phyloP scores from a whole-genome alignment of 768 basidiomycete genomes.

The Suillus paluster region DNA sequence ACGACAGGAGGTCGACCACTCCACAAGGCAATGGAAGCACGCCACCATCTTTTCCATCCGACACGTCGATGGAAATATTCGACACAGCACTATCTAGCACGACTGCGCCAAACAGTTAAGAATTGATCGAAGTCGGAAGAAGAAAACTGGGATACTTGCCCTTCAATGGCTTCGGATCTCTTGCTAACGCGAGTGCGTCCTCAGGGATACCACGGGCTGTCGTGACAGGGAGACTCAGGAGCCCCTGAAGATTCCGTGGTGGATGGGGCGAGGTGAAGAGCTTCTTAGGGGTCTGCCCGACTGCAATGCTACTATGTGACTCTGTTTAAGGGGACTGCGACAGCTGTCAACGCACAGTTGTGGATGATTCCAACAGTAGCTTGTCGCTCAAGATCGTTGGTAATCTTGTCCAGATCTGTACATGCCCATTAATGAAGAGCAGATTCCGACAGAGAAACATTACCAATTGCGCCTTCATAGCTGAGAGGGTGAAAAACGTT shows the following conservation, averaged over 20 bases:
- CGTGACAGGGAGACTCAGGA: slow-evolving; percentile 73
- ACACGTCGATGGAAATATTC: slow-evolving; percentile 54
- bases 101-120: slow-evolving; percentile 27
- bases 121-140: too few species aligned
- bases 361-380: slow-evolving; percentile 96
- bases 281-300: slow-evolving; percentile 91
- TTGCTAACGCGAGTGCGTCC: slow-evolving; percentile 71
- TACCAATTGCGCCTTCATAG: slow-evolving; percentile 89
- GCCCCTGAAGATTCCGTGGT: slow-evolving; percentile 68
- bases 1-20: slow-evolving; percentile 57
- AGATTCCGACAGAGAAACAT: slow-evolving; percentile 12
- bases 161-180: slow-evolving; percentile 58
- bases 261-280: slow-evolving; percentile 83
- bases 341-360: slow-evolving; percentile 64
- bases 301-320: slow-evolving; percentile 38
- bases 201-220: slow-evolving; percentile 81
- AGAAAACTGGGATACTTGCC: slow-evolving; percentile 40
- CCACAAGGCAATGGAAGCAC: slow-evolving; percentile 68
- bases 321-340: slow-evolving; percentile 4
- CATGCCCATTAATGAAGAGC: not conserved
- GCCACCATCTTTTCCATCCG: slow-evolving; percentile 47
- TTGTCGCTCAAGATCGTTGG: slow-evolving; percentile 85
- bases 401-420: slow-evolving; percentile 82
- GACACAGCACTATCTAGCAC: slow-evolving; percentile 45
- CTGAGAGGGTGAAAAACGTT: slow-evolving; percentile 95